phyloP scores from a whole-genome alignment of 1,139 yeast genomes.

The Schwanniomyces etchellsii region DNA sequence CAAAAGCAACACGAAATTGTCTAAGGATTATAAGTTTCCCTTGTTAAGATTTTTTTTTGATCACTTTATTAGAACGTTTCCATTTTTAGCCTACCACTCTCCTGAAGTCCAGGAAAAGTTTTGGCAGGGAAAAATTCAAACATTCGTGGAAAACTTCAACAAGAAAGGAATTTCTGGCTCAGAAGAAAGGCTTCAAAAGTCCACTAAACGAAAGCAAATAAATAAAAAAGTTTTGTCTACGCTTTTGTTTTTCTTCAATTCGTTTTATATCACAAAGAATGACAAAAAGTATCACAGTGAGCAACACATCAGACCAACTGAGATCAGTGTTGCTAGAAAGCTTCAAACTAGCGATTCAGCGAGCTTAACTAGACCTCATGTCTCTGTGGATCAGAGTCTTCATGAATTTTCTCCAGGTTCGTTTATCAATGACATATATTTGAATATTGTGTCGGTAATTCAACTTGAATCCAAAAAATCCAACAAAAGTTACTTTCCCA shows the following conservation, averaged over 20 bases:
- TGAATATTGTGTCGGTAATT: constrained; percentile 66
- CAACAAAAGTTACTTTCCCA: too few species aligned
- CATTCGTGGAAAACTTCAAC: constrained; percentile 73
- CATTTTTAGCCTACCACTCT: constrained; percentile 53
- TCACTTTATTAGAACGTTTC: constrained; percentile 62
- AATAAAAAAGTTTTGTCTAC: constrained; percentile 57
- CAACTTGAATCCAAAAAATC: constrained; percentile 5
- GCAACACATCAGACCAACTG: constrained; percentile 47
- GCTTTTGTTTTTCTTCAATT: constrained; percentile 63
- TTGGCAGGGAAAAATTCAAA: constrained; percentile 78
- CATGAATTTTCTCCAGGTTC: not conserved
- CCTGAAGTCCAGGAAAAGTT: constrained; percentile 49
- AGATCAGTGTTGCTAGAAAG: constrained; percentile 47
- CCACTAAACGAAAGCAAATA: constrained; percentile 66
- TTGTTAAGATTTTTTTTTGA: constrained; percentile 60
- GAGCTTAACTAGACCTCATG: constrained; percentile 7
- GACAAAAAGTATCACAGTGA: constrained; percentile 48
- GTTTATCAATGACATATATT: constrained; percentile 51
- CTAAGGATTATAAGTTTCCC: constrained; percentile 44
- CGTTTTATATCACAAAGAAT: constrained; percentile 62
- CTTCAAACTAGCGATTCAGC: constrained; percentile 13
- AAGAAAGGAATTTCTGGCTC: constrained; percentile 60
- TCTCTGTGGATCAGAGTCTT: constrained; percentile 4
- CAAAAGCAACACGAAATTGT: constrained; percentile 11
- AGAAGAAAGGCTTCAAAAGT: constrained; percentile 64